Percentiles rank a stretch among this genome's conserved stretches.
These are phyloP conservation scores for Russula brevipes DNA, from an alignment of 768 basidiomycete species.

Conservation along the genomic window DNA sequence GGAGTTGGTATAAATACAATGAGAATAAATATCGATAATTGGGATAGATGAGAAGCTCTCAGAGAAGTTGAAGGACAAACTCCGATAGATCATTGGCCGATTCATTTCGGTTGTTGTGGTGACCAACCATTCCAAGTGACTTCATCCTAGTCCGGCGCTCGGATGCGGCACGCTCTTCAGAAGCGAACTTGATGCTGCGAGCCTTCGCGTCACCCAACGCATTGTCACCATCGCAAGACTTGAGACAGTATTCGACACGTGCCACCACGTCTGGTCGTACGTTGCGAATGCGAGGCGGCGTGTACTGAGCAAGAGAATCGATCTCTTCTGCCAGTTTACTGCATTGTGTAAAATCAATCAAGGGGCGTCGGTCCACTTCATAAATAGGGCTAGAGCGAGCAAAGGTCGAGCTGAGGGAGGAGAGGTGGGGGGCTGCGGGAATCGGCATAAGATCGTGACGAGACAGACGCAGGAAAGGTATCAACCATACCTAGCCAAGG, in stretches of 20 bases:
- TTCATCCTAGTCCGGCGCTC: conserved; percentile 1
- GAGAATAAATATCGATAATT: not conserved
- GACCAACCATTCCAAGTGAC: conserved; percentile 5
- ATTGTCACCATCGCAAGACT: not conserved
- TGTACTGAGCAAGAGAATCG: conserved; percentile 7
- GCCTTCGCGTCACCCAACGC: not conserved
- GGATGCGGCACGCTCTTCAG: not conserved
- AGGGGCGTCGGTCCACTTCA: conserved; percentile 2
- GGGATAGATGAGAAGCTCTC: not conserved
- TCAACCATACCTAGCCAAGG: conserved; percentile 12
- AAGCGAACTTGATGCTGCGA: not conserved
- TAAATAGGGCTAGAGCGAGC: not conserved
- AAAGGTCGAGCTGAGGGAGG: conserved; percentile 5
- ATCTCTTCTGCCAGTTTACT: conserved; percentile 8
- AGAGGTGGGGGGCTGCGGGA: conserved; percentile 6
- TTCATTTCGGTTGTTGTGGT: not conserved
- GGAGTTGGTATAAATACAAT: too few relatives aligned
- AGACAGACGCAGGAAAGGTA: not conserved
- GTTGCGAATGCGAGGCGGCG: not conserved
- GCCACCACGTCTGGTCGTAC: conserved; percentile 2
- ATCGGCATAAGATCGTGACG: not conserved
- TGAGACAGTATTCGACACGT: conserved; percentile 12
- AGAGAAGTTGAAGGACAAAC: not conserved
- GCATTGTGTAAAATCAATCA: conserved; percentile 8
- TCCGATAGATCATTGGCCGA: not conserved